A percentile compares a stretch with the other conserved stretches of the same genome.
phyloP scores from a whole-genome alignment of 148 eudicot species.

The Rhododendron griersonianum region DNA sequence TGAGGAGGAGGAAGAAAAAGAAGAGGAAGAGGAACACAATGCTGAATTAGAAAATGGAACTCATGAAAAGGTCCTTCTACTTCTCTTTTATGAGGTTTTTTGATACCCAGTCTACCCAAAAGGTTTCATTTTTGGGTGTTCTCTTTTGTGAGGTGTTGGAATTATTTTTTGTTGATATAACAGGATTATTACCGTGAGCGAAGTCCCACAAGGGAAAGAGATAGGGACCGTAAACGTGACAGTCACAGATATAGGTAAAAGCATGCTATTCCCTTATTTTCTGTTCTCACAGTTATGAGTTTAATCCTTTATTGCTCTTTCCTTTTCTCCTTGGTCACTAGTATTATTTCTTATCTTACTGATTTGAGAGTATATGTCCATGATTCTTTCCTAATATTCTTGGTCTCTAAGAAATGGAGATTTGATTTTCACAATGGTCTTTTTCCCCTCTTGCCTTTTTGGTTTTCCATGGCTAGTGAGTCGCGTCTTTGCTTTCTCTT shows the following conservation, averaged over 20 bases:
- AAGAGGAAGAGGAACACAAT: constrained; percentile 66
- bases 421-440: neutral
- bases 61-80: constrained; percentile 58
- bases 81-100: neutral
- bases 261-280: neutral
- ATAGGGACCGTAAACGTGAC: constrained; percentile 82
- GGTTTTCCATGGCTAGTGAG: neutral
- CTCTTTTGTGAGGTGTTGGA: neutral
- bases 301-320: neutral
- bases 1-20: constrained; percentile 95
- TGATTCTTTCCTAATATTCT: neutral
- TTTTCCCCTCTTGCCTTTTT: neutral
- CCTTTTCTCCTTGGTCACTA: neutral
- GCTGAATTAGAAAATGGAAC: constrained; percentile 61
- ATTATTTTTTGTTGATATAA: constrained; percentile 1
- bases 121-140: neutral
- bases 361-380: neutral
- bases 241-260: constrained; percentile 83
- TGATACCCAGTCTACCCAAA: neutral
- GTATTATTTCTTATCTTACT: neutral
- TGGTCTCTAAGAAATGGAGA: neutral
- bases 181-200: constrained; percentile 81
- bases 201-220: constrained; percentile 80
- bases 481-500: neutral
- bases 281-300: neutral